Conservation (phyloP, 805 yeast genomes). For the Lipomyces lipofer region DNA sequence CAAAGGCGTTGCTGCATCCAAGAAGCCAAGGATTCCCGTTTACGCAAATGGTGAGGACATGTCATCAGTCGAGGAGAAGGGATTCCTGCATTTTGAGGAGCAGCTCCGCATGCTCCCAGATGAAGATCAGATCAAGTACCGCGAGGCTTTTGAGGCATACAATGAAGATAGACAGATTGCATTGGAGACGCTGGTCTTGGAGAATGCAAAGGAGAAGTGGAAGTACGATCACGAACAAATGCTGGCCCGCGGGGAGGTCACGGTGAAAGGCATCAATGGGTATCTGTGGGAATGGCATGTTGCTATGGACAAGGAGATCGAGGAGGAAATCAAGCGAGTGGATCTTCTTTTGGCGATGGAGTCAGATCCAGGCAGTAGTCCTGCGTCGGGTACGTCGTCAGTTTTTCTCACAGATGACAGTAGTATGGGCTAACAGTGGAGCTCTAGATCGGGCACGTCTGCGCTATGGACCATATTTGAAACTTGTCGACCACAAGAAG, state of each 20-base stretch:
- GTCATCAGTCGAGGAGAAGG: constrained; percentile 19
- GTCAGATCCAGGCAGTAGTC: no score
- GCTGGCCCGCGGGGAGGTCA: constrained; percentile 54
- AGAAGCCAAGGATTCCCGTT: constrained; percentile 21
- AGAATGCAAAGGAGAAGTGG: constrained; percentile 89
- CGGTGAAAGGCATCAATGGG: constrained; percentile 63
- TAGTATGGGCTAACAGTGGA: no score
- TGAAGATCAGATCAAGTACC: constrained; percentile 52
- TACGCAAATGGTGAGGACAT: constrained; percentile 5
- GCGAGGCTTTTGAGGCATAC: constrained; percentile 63
- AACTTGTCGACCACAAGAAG: constrained; percentile 72
- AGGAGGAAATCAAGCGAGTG: constrained; percentile 64
- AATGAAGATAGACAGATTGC: constrained; percentile 75
- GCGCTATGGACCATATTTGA: constrained; percentile 73
- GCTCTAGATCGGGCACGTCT: constrained; percentile 44
- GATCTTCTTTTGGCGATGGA: not conserved
- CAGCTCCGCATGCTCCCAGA: constrained; percentile 43
- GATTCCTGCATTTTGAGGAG: constrained; percentile 64
- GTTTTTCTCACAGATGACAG: constrained; percentile 34
- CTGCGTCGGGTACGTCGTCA: constrained; percentile 13
- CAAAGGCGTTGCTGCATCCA: constrained; percentile 17
- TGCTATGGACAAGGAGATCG: constrained; percentile 67
- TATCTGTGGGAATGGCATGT: constrained; percentile 83
- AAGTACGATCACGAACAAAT: constrained; percentile 72
- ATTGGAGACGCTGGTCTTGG: constrained; percentile 75